Percentiles rank a stretch among this genome's conserved stretches.
phyloP scores from a whole-genome alignment of 148 eudicot species.

The Chenopodium album region DNA sequence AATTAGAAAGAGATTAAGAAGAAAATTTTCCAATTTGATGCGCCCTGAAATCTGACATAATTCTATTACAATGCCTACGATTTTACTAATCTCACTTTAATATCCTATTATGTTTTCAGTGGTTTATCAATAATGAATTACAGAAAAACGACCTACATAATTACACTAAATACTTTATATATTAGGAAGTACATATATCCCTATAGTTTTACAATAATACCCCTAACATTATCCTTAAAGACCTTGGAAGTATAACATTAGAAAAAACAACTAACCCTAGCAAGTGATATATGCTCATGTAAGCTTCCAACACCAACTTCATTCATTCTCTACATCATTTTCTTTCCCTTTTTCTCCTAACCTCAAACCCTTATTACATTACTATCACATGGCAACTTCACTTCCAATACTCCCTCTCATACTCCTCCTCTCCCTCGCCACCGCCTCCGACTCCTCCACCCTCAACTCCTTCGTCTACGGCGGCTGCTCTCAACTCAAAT shows the following conservation, averaged over 20 bases:
- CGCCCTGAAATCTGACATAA: too few species aligned
- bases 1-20: too few species aligned
- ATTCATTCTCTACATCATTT: constrained; percentile 4
- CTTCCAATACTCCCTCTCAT: neutral
- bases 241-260: neutral
- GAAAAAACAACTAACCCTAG: neutral
- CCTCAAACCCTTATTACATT: neutral
- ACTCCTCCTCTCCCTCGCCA: constrained; percentile 14
- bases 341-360: constrained; percentile 1
- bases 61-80: too few species aligned
- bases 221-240: neutral
- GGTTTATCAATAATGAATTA: too few species aligned
- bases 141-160: too few species aligned
- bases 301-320: neutral
- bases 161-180: too few species aligned
- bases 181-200: too few species aligned
- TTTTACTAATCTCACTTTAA: too few species aligned
- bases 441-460: constrained; percentile 24
- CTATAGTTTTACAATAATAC: neutral
- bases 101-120: too few species aligned
- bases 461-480: constrained; percentile 46
- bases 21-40: too few species aligned
- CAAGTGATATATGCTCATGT: constrained; percentile 9
- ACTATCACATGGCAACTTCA: constrained; percentile 20
- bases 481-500: constrained; percentile 49